Evolutionary conservation across 1,284 basidiomycete genomes (phyloP).

Genomic region (Microbotryomycetes sp.): DNA sequence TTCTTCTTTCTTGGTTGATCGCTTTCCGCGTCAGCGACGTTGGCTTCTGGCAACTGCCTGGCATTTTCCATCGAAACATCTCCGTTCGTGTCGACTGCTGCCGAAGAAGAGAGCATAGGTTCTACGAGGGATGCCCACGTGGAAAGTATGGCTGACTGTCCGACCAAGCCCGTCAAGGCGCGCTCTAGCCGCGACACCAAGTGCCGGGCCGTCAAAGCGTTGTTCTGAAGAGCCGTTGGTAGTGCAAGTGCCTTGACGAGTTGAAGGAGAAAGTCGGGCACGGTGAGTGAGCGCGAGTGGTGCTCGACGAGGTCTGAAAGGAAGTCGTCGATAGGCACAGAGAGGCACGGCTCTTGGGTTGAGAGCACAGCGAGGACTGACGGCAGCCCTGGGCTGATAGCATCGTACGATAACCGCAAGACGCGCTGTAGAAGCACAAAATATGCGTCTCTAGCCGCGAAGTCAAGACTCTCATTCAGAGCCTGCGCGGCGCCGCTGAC

Average conservation of each 20-base stretch:
- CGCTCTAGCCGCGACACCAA: neutral
- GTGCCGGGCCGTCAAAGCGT: slow-evolving; percentile 6
- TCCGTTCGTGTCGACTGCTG: too few species aligned
- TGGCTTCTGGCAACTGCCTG: neutral
- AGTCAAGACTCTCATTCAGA: neutral
- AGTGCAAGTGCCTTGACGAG: slow-evolving; percentile 16
- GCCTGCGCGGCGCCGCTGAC: neutral
- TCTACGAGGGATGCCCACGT: slow-evolving; percentile 7
- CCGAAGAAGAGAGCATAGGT: neutral
- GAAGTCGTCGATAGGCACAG: neutral
- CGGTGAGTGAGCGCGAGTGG: slow-evolving; percentile 18
- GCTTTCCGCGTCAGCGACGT: neutral
- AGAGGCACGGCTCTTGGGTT: neutral
- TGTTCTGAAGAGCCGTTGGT: neutral
- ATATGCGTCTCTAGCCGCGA: neutral
- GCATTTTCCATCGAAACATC: neutral
- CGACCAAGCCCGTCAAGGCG: slow-evolving; percentile 2
- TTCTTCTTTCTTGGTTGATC: neutral
- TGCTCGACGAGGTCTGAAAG: slow-evolving; percentile 14
- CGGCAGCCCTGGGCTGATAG: slow-evolving; percentile 1
- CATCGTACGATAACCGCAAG: slow-evolving; percentile 9
- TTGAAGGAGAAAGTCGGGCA: slow-evolving; percentile 11
- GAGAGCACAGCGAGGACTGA: slow-evolving; percentile 7
- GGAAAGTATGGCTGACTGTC: neutral
- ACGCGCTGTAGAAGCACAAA: slow-evolving; percentile 2